Evolutionary conservation across 805 yeast genomes (phyloP), one percentile per base, ranked within the genome.

Genomic region (Debaryomyces tyrocola): DNA sequence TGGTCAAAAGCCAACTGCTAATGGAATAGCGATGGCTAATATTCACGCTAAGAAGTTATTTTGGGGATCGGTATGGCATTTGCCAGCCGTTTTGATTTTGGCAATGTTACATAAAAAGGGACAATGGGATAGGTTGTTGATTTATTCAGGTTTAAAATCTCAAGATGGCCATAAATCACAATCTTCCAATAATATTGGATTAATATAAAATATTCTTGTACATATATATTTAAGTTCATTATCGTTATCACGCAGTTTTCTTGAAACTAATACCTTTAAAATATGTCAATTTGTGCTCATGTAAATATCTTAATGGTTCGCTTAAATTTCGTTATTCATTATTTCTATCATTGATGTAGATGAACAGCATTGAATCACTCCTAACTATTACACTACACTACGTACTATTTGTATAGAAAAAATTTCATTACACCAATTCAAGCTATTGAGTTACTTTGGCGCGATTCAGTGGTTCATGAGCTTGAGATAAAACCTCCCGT

Each of bases 81-180:
- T 94, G 39, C 99, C 99, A 0, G 91, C 87, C 0, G 85, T 95
- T 12, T 70, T 94, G 44, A 85, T 90, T 15, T 70, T 94, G 49
- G 97, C 98, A 1, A 92, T 94, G 90, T 64, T 94, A 43, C 98
- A 94, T 66, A 94, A 94, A 67, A 85, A 85, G 63, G 97, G 97
- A 5, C 90, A 90, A 62, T 92, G 97, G 97, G 96, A 90, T 60
- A 64, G 73, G 36, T 44, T 70, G 28, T 66, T 69, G 45, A 44
- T 42, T n/a, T 68, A 67, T 48, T 44, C 70, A 37, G 69, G 63
- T 29, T 28, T 27, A 15, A 39, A 39, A 28, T 28, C 27, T 11
- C 7, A 7, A 5, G 38, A 14, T 20, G 38, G 7, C 18, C n/a
- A 7, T 35, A 18, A 35, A 7, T 14, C 14, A 31, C 34, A 14